Evolutionary conservation across 768 basidiomycete species (phyloP).

Genomic region (Pleurotus ostreatus): DNA sequence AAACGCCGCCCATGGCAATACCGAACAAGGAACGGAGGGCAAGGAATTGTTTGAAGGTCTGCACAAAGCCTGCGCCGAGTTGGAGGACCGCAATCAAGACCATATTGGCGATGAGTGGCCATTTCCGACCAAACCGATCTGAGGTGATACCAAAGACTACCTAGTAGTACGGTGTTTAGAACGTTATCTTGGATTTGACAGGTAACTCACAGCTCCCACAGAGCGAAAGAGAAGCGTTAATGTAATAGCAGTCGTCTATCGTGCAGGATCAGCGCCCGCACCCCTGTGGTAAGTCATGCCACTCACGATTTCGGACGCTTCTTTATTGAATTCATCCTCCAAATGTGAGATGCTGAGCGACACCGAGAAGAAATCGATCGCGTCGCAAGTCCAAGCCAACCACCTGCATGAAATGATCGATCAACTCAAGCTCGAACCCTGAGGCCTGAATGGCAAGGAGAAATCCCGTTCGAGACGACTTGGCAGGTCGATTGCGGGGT

Average conservation of each 20-base stretch:
- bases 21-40: constrained; percentile 82
- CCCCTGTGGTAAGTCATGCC: background rate
- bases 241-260: constrained; percentile 77
- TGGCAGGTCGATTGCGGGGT: constrained; percentile 7
- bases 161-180: constrained; percentile 22
- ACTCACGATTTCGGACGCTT: constrained; percentile 37
- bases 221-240: constrained; percentile 91
- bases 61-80: constrained; percentile 76
- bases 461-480: background rate
- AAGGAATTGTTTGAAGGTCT: constrained; percentile 76
- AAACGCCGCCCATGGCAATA: constrained; percentile 85
- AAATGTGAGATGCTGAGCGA: constrained; percentile 52
- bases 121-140: constrained; percentile 90
- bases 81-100: constrained; percentile 68
- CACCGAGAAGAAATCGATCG: constrained; percentile 83
- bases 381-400: constrained; percentile 86
- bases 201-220: constrained; percentile 50
- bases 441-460: background rate
- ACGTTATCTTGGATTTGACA: constrained; percentile 14
- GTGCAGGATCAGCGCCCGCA: background rate
- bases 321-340: constrained; percentile 40
- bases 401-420: constrained; percentile 37
- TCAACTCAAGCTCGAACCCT: background rate
- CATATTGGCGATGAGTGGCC: constrained; percentile 82
- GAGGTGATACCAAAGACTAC: constrained; percentile 81